These are phyloP conservation scores for Coelastrella sp. DNA, from an alignment of 139 green algal genomes.

Conservation along the genomic window DNA sequence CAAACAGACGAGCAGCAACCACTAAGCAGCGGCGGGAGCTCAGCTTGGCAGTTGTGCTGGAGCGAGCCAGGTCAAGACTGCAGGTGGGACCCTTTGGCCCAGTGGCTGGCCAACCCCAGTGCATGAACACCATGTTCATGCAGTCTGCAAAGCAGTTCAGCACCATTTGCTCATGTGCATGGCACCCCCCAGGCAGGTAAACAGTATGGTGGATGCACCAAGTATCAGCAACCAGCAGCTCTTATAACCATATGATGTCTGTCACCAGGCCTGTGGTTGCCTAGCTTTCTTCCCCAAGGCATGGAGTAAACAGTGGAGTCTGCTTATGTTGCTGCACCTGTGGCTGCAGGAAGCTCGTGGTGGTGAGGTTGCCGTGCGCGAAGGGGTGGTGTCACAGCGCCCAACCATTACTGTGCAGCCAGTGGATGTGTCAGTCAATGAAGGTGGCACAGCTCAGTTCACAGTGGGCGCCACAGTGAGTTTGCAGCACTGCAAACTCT, in stretches of 20 bases:
- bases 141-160: neutral
- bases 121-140: neutral
- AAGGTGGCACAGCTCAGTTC: constrained; percentile 59
- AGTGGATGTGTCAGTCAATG: constrained; percentile 43
- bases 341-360: constrained; percentile 56
- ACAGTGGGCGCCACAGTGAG: constrained; percentile 60
- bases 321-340: neutral
- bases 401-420: constrained; percentile 59
- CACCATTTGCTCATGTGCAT: neutral
- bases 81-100: constrained; percentile 14
- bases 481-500: neutral
- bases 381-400: constrained; percentile 57
- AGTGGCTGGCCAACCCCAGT: no score
- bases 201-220: constrained; percentile 25
- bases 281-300: no score
- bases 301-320: no score
- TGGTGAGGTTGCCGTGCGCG: constrained; percentile 59
- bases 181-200: neutral
- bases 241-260: no score
- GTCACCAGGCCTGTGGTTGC: no score
- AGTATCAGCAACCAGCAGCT: neutral
- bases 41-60: constrained; percentile 63
- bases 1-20: neutral
- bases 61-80: constrained; percentile 55
- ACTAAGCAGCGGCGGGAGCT: constrained; percentile 38